Percentiles rank a stretch among this genome's conserved stretches.
These are phyloP conservation scores for Adansonia rubrostipa DNA, from an alignment of 441 rosid genomes.

Conservation along the genomic window DNA sequence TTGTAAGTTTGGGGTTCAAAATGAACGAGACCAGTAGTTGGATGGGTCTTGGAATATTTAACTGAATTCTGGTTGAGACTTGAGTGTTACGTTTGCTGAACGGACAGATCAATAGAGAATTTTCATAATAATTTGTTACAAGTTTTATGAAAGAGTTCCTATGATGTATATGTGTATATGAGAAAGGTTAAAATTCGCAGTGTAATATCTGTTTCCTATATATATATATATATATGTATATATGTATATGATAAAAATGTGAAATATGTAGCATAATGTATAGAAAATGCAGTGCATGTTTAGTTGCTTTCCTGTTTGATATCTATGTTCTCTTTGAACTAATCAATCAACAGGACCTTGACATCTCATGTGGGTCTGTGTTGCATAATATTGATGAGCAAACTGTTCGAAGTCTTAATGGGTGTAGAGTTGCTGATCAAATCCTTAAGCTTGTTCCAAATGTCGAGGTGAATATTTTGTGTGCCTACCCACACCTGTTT, in stretches of 20 bases:
- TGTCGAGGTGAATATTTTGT: slow-evolving; percentile 57
- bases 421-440: slow-evolving; percentile 96
- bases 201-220: too few species aligned
- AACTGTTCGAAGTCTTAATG: slow-evolving; percentile 95
- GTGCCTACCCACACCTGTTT: background rate
- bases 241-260: background rate
- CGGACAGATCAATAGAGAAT: background rate
- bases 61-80: slow-evolving; percentile 2
- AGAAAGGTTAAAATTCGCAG: too few species aligned
- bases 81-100: background rate
- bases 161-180: background rate
- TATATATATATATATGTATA: too few species aligned
- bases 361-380: slow-evolving; percentile 73
- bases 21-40: slow-evolving; percentile 10
- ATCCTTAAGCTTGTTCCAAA: slow-evolving; percentile 91
- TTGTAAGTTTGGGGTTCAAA: background rate
- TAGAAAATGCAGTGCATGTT: background rate
- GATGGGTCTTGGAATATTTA: slow-evolving; percentile 2
- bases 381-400: slow-evolving; percentile 77
- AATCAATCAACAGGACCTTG: slow-evolving; percentile 66
- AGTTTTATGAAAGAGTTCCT: background rate
- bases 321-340: slow-evolving; percentile 25
- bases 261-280: background rate
- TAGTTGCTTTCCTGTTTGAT: slow-evolving; percentile 24
- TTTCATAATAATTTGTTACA: background rate